Percentiles rank a stretch among this genome's conserved stretches.
phyloP scores from a whole-genome alignment of 192 early-diverging fungal species.

The Entophlyctis luteolus region DNA sequence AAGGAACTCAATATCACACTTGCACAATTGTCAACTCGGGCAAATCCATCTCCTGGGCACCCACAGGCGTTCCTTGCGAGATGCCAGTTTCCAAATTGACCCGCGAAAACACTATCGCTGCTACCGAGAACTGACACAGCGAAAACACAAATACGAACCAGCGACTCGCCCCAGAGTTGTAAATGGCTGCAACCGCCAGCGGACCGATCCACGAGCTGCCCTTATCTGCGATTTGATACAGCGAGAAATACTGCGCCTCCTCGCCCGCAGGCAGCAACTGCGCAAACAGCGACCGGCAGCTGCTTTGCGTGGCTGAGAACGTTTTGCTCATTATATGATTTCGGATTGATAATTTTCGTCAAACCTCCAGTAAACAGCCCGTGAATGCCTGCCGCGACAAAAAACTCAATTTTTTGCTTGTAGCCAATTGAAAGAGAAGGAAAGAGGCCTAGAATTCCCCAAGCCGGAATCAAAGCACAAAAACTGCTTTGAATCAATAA shows the following conservation, averaged over 20 bases:
- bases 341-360: no score
- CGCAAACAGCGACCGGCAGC: slow-evolving; percentile 60
- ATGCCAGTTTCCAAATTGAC: neutral
- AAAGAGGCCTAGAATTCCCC: slow-evolving; percentile 7
- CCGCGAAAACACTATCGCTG: neutral
- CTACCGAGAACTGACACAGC: neutral
- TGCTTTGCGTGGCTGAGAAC: slow-evolving; percentile 28
- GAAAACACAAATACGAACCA: slow-evolving; percentile 58
- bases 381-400: slow-evolving; percentile 52
- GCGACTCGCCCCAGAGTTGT: slow-evolving; percentile 43
- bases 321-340: no score
- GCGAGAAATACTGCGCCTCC: slow-evolving; percentile 63
- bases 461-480: slow-evolving; percentile 12
- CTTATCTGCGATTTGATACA: slow-evolving; percentile 59
- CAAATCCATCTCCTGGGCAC: neutral
- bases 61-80: neutral
- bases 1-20: no score
- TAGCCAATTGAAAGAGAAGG: slow-evolving; percentile 49
- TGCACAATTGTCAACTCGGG: no score
- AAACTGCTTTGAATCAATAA: slow-evolving; percentile 15
- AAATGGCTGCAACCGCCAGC: slow-evolving; percentile 63
- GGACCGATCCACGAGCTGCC: slow-evolving; percentile 68
- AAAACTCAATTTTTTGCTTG: slow-evolving; percentile 52
- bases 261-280: slow-evolving; percentile 59
- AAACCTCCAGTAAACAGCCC: slow-evolving; percentile 64